Conservation (phyloP, 352 stramenopile species). For the Phytophthora hybrid region DNA sequence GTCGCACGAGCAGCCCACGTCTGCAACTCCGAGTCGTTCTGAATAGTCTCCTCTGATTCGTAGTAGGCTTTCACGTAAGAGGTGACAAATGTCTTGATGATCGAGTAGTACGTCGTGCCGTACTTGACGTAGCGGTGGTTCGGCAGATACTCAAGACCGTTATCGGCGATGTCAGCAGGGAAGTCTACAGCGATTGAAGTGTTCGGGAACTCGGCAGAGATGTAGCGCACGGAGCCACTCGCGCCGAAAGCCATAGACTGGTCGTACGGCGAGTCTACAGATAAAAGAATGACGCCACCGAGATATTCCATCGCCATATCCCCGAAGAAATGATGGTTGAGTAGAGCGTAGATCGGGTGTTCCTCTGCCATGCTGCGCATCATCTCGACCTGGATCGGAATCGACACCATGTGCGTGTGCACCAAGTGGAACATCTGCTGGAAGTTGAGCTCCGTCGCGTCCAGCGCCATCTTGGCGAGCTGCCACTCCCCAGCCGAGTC, state of each 20-base stretch:
- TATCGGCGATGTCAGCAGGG: constrained; percentile 23
- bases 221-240: constrained; percentile 41
- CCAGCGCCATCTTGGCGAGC: constrained; percentile 52
- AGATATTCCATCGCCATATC: constrained; percentile 48
- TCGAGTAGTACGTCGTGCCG: constrained; percentile 27
- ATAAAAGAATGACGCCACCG: constrained; percentile 29
- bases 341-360: constrained; percentile 49
- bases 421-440: constrained; percentile 40
- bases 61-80: constrained; percentile 50
- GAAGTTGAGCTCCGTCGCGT: constrained; percentile 43
- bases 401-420: constrained; percentile 40
- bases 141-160: constrained; percentile 34
- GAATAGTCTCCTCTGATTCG: constrained; percentile 25
- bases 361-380: constrained; percentile 44
- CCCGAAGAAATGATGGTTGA: constrained; percentile 47
- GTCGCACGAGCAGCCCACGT: constrained; percentile 41
- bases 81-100: constrained; percentile 44
- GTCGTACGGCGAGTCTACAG: constrained; percentile 34
- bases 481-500: constrained; percentile 42
- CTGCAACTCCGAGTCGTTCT: constrained; percentile 49
- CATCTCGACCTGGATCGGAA: constrained; percentile 56
- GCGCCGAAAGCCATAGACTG: constrained; percentile 45
- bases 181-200: constrained; percentile 27
- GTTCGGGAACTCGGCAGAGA: constrained; percentile 29
- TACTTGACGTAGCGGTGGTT: constrained; percentile 44